These are phyloP conservation scores for Fusarium oligoseptatum DNA, from an alignment of 2,329 filamentous ascomycete species.

Conservation along the genomic window DNA sequence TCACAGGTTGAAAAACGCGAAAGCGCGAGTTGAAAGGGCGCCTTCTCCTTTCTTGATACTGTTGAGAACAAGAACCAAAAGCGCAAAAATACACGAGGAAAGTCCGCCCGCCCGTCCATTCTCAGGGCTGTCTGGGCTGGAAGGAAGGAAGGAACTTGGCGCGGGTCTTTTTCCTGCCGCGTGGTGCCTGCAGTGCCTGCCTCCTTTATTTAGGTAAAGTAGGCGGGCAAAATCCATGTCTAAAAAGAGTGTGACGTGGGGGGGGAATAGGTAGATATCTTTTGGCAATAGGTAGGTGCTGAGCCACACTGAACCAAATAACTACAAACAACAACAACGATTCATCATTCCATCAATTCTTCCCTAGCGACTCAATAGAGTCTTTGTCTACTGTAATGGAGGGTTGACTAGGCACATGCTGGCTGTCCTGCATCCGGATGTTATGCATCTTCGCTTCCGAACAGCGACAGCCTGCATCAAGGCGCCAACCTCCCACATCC, in stretches of 20 bases:
- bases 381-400: background rate
- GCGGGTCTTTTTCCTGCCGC: background rate
- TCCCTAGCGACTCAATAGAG: background rate
- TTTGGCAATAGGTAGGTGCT: background rate
- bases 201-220: background rate
- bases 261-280: background rate
- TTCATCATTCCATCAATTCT: background rate
- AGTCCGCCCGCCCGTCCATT: background rate
- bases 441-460: background rate
- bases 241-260: background rate
- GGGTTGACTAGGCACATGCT: background rate
- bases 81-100: background rate
- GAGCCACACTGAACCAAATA: background rate
- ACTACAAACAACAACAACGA: background rate
- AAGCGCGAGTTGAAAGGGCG: constrained; percentile 15
- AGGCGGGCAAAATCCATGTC: background rate
- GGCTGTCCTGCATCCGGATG: background rate
- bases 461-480: background rate
- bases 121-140: background rate
- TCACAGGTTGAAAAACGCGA: constrained; percentile 28
- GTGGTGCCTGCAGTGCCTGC: background rate
- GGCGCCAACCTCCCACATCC: background rate
- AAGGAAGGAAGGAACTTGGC: background rate
- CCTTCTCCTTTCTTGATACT: background rate
- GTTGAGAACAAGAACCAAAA: constrained; percentile 13